phyloP scores from a whole-genome alignment of 352 stramenopile genomes.

The Phytophthora ramorum region DNA sequence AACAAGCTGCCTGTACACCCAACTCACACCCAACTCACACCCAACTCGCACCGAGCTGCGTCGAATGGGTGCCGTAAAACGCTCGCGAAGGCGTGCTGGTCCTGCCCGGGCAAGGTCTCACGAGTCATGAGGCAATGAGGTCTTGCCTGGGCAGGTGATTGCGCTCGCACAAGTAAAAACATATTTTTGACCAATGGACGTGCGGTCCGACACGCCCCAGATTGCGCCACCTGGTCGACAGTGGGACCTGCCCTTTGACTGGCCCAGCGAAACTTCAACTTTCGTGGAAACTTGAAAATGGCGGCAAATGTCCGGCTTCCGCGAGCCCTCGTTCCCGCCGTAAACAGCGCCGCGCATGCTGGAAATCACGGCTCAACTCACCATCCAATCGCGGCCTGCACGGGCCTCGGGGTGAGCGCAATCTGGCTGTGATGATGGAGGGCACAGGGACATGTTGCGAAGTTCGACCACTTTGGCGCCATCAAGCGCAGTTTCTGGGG shows the following conservation, averaged over 20 bases:
- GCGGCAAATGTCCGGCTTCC: neutral
- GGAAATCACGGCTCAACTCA: neutral
- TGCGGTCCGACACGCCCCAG: conserved; percentile 12
- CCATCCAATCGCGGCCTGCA: neutral
- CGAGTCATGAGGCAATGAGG: too few relatives aligned
- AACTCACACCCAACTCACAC: neutral
- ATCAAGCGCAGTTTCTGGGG: neutral
- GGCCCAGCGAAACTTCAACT: conserved; percentile 25
- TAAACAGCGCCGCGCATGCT: neutral
- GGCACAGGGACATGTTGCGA: neutral
- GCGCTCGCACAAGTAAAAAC: neutral
- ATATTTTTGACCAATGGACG: conserved; percentile 17
- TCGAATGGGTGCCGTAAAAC: too few relatives aligned
- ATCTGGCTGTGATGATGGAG: neutral
- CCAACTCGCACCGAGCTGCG: too few relatives aligned
- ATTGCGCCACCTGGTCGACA: conserved; percentile 21
- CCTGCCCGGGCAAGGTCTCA: too few relatives aligned
- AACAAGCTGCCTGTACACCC: conserved; percentile 19
- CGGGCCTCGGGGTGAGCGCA: neutral
- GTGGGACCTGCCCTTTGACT: conserved; percentile 19
- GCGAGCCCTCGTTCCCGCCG: neutral
- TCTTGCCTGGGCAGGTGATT: too few relatives aligned
- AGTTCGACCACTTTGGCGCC: neutral
- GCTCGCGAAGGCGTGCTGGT: too few relatives aligned
- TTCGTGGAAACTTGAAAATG: conserved; percentile 25